These are phyloP conservation scores for Bolboschoenus planiculmis DNA, from an alignment of 176 grass and related monocot genomes.

Conservation along the genomic window DNA sequence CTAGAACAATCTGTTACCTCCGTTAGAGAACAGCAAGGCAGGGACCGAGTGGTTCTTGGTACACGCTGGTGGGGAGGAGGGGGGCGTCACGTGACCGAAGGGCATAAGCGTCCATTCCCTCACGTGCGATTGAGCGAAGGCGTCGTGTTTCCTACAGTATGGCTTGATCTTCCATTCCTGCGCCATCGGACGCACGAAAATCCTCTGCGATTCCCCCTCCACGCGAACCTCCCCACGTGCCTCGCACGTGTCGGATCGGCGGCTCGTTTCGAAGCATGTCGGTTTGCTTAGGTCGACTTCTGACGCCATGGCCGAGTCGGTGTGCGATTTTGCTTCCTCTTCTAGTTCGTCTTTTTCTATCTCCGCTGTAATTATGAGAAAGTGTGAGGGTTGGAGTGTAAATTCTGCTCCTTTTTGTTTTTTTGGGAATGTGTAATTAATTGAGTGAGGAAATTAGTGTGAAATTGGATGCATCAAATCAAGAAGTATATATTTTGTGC, in stretches of 20 bases:
- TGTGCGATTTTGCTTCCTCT: neutral
- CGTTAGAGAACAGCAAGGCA: conserved; percentile 69
- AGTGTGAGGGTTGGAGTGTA: neutral
- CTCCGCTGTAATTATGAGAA: neutral
- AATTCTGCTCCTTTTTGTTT: too few species aligned
- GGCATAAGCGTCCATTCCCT: conserved; percentile 54
- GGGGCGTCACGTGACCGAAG: conserved; percentile 28
- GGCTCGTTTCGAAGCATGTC: conserved; percentile 77
- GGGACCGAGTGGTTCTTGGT: conserved; percentile 57
- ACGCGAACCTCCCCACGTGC: conserved; percentile 55
- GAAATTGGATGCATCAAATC: neutral
- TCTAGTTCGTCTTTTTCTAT: conserved; percentile 19
- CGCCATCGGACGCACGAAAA: conserved; percentile 49
- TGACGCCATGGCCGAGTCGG: neutral
- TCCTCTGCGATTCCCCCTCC: conserved; percentile 43
- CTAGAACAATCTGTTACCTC: conserved; percentile 30
- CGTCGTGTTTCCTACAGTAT: conserved; percentile 64
- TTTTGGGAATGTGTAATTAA: neutral
- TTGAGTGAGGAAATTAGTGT: neutral
- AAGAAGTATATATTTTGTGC: neutral
- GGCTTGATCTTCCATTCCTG: conserved; percentile 62
- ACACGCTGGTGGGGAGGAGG: conserved; percentile 66
- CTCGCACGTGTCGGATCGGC: conserved; percentile 69
- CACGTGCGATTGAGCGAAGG: conserved; percentile 58
- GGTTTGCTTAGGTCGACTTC: conserved; percentile 26